Conservation (phyloP, 2,329 filamentous ascomycete genomes). For the Clonostachys chloroleuca region DNA sequence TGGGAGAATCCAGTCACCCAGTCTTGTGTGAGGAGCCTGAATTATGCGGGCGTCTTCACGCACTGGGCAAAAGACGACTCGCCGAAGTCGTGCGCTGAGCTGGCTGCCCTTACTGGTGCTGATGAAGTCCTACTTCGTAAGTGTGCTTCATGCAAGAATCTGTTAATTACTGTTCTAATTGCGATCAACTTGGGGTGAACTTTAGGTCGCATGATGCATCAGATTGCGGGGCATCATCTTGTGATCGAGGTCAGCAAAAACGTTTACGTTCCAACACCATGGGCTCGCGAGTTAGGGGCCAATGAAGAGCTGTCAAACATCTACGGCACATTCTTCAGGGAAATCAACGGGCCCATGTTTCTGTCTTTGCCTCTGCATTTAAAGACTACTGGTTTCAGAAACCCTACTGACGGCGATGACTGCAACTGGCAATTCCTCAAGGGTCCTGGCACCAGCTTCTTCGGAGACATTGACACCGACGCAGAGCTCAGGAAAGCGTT, state of each 20-base stretch:
- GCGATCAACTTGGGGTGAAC: neutral
- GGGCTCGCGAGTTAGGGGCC: constrained; percentile 18
- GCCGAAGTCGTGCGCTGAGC: constrained; percentile 18
- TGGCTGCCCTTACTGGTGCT: constrained; percentile 23
- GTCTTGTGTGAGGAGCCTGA: constrained; percentile 26
- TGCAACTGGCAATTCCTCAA: constrained; percentile 21
- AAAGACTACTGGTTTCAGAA: constrained; percentile 21
- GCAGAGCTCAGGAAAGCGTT: constrained; percentile 21
- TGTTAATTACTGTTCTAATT: neutral
- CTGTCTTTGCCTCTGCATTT: constrained; percentile 21
- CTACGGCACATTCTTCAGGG: constrained; percentile 24
- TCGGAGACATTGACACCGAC: constrained; percentile 18
- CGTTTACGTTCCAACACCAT: constrained; percentile 24
- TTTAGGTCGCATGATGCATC: constrained; percentile 24
- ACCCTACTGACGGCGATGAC: constrained; percentile 13
- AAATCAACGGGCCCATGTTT: constrained; percentile 23
- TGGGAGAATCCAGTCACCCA: constrained; percentile 24
- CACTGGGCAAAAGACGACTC: constrained; percentile 21
- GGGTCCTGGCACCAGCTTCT: constrained; percentile 21
- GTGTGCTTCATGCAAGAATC: constrained; percentile 1
- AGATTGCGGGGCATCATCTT: constrained; percentile 25
- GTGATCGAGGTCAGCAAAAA: constrained; percentile 24
- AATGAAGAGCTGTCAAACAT: constrained; percentile 18
- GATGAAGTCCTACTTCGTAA: constrained; percentile 24
- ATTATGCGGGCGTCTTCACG: constrained; percentile 26